These are phyloP conservation scores for Quercus engelmannii DNA, from an alignment of 306 rosid genomes.

Conservation along the genomic window DNA sequence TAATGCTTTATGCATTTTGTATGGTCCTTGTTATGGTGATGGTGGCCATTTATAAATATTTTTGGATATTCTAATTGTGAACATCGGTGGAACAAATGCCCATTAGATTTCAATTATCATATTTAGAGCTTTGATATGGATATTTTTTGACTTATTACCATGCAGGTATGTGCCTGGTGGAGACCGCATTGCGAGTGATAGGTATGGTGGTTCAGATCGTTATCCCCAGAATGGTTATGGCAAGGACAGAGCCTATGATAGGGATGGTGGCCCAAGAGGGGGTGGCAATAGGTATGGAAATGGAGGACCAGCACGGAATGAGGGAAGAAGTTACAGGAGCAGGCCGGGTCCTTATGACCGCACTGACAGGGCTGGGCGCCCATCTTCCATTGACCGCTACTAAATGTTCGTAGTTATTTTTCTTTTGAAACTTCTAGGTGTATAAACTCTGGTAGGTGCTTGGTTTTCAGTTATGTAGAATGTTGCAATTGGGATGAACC, in stretches of 20 bases:
- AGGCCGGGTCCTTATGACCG: constrained; percentile 88
- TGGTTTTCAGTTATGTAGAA: constrained; percentile 11
- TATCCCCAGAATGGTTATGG: constrained; percentile 79
- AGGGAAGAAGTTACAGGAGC: constrained; percentile 68
- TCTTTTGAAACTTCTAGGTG: constrained; percentile 8
- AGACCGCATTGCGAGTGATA: constrained; percentile 69
- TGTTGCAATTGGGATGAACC: constrained; percentile 14
- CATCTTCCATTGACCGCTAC: constrained; percentile 75
- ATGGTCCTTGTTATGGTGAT: background rate
- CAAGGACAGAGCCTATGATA: constrained; percentile 72
- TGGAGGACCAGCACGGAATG: constrained; percentile 60
- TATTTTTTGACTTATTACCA: background rate
- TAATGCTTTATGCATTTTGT: constrained; percentile 5
- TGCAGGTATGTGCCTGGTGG: constrained; percentile 66
- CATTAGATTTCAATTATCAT: background rate
- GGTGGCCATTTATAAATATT: background rate
- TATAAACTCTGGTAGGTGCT: constrained; percentile 16
- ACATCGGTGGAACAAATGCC: background rate
- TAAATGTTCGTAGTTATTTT: constrained; percentile 20
- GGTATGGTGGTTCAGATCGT: constrained; percentile 68
- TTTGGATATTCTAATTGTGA: background rate
- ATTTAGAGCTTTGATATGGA: background rate
- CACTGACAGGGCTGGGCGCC: constrained; percentile 59
- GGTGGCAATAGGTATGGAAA: constrained; percentile 63
- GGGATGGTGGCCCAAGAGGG: constrained; percentile 61